Percentiles rank a stretch among this genome's conserved stretches.
Evolutionary conservation across 345 rosid genomes (phyloP).

Genomic region (Citrus inodora): DNA sequence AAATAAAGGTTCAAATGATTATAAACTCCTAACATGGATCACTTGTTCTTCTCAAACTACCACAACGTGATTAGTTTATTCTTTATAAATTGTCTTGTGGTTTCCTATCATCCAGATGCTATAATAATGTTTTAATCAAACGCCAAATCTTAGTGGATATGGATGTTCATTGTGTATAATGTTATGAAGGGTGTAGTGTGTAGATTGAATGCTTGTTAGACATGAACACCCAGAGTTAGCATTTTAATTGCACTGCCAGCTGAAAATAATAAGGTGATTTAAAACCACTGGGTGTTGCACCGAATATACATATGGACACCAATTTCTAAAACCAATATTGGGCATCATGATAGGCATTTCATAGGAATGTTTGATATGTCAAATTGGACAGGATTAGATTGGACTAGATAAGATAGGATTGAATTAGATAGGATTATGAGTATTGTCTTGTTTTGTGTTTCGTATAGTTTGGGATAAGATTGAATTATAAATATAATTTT

Average conservation of each 20-base stretch:
- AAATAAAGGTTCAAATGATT: neutral
- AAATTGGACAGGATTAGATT: too few species aligned
- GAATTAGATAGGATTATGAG: too few species aligned
- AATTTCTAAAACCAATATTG: too few species aligned
- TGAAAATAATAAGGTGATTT: neutral
- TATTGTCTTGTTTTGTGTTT: too few species aligned
- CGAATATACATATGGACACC: neutral
- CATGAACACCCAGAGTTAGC: neutral
- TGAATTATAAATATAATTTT: too few species aligned
- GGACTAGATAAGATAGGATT: too few species aligned
- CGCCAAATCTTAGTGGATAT: neutral
- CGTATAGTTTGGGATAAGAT: too few species aligned
- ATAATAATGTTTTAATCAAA: too few species aligned
- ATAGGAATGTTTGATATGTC: too few species aligned
- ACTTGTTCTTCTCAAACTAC: neutral
- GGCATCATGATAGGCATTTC: neutral
- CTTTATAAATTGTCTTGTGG: neutral
- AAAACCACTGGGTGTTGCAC: too few species aligned
- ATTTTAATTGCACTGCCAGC: neutral
- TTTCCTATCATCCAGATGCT: too few species aligned
- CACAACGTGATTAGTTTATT: neutral
- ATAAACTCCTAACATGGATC: neutral
- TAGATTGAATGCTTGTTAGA: neutral
- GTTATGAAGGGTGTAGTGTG: neutral
- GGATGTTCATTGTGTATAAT: too few species aligned